Evolutionary conservation across 2,329 filamentous ascomycete species (phyloP).

Genomic region (Fusarium sp.): DNA sequence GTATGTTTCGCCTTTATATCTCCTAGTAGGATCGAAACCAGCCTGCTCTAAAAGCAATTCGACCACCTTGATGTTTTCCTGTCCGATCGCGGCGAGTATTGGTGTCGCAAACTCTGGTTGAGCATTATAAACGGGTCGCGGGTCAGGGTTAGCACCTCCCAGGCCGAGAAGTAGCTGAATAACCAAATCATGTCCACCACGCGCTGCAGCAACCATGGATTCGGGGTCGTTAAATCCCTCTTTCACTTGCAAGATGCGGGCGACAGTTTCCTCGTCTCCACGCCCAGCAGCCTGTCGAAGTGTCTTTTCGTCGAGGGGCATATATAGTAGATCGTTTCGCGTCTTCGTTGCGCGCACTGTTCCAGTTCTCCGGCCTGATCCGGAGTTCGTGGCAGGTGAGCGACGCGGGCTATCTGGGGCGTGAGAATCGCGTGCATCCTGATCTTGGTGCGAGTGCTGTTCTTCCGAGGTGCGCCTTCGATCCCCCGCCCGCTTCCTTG

Average conservation of each 20-base stretch:
- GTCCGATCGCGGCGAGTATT: slow-evolving; percentile 92
- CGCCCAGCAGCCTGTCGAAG: slow-evolving; percentile 69
- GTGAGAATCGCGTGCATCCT: slow-evolving; percentile 63
- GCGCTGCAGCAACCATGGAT: slow-evolving; percentile 89
- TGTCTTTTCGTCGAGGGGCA: slow-evolving; percentile 71
- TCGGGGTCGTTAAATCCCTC: slow-evolving; percentile 78
- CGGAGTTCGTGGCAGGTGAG: slow-evolving; percentile 60
- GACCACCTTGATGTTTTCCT: slow-evolving; percentile 86
- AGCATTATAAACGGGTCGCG: slow-evolving; percentile 69
- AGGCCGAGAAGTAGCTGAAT: slow-evolving; percentile 81
- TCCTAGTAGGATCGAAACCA: slow-evolving; percentile 83
- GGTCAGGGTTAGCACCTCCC: slow-evolving; percentile 74
- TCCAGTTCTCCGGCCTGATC: slow-evolving; percentile 61
- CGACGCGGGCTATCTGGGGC: slow-evolving; percentile 68
- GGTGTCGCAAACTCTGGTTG: slow-evolving; percentile 83
- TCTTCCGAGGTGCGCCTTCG: slow-evolving; percentile 69
- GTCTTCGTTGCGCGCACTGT: slow-evolving; percentile 72
- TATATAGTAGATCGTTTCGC: slow-evolving; percentile 71
- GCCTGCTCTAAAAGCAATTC: slow-evolving; percentile 80
- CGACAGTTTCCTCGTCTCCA: slow-evolving; percentile 71
- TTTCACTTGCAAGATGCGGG: slow-evolving; percentile 69
- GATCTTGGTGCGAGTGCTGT: slow-evolving; percentile 60
- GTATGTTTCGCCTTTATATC: slow-evolving; percentile 82
- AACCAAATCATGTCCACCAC: slow-evolving; percentile 89
- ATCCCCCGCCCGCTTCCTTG: slow-evolving; percentile 65